phyloP scores from a whole-genome alignment of 495 filamentous ascomycete species.

The Neurospora sp. region DNA sequence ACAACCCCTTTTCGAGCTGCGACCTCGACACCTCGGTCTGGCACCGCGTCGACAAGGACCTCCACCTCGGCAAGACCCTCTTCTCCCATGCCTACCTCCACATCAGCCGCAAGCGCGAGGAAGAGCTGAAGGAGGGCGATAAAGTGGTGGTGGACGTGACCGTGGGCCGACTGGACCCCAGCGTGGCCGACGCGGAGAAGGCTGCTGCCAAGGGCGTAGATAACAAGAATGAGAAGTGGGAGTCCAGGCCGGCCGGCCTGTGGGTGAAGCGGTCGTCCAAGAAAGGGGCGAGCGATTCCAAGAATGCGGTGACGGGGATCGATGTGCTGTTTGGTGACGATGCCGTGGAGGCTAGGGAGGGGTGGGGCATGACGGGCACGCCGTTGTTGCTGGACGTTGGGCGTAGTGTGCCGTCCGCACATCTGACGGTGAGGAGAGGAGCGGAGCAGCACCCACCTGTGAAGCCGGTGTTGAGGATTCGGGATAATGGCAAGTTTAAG shows the following conservation, averaged over 20 bases:
- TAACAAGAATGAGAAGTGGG: conserved; percentile 56
- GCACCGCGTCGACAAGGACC: conserved; percentile 85
- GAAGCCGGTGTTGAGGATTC: conserved; percentile 63
- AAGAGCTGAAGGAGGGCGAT: conserved; percentile 65
- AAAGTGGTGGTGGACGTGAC: conserved; percentile 76
- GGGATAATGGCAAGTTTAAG: conserved; percentile 89
- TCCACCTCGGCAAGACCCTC: conserved; percentile 67
- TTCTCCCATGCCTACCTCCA: conserved; percentile 73
- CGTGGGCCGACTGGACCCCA: conserved; percentile 62
- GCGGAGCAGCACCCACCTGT: conserved; percentile 38
- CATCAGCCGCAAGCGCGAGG: conserved; percentile 78
- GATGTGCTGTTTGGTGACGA: conserved; percentile 92
- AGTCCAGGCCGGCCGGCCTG: conserved; percentile 64
- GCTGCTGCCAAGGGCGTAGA: conserved; percentile 42
- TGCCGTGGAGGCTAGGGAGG: conserved; percentile 75
- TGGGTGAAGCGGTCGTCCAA: conserved; percentile 80
- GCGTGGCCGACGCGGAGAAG: conserved; percentile 24
- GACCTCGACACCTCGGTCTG: conserved; percentile 64
- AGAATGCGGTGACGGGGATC: conserved; percentile 66
- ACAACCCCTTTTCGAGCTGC: conserved; percentile 73
- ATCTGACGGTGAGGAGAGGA: conserved; percentile 69
- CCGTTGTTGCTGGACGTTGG: conserved; percentile 55
- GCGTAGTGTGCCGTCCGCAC: conserved; percentile 52
- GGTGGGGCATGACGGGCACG: conserved; percentile 68
- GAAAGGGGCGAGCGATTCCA: conserved; percentile 67